Evolutionary conservation across 73 alveolate species (phyloP), one percentile per base, ranked within the genome.

Genomic region (Tetrahymena thermophila): DNA sequence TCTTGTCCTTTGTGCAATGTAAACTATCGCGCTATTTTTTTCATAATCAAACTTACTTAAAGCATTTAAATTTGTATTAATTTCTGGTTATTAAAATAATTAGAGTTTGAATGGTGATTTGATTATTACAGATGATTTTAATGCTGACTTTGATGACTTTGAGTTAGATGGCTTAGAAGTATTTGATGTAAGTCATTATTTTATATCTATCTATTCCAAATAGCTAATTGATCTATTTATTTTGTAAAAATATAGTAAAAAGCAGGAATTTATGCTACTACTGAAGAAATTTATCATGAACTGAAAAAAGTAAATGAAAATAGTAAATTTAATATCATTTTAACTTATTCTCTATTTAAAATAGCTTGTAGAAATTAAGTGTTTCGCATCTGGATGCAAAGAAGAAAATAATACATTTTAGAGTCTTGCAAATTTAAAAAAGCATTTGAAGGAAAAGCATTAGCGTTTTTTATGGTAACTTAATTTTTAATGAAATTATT

Each of bases 391-490:
- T 21, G 85, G 93, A 16, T 94, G 96, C 40, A 31, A 84, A 16
- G 56, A n/a, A 43, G 96, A 85, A 34, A 42, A 38, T 42, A 42
- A 84, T 15, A 35, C 85, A 6, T 85, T 84, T 31, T 43, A 21
- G 35, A 94, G 93, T n/a, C 35, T 31, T 38, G 94, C 93, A 85
- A 94, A 83, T 43, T 83, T 85, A 42, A 84, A 93, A 94, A 71
- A 71, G 35, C 96, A 94, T 85, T 85, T 94, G 9, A 94, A 57
- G 34, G 96, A 94, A n/a, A 56, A 38, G 28, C 96, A 94, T 94
- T 50, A 84, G 40, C 94, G 95, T 56, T 94, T 19, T 43, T 84
- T 83, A 43, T 94, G 96, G 96, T 94, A 94, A 17, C 15, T 38
- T 56, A 16, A 83, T 3, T 35, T 35, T 34, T 17, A 56, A 1